Percentiles rank a stretch among this genome's conserved stretches.
Conservation (phyloP, 176 grass and related monocot genomes). For the Guadua angustifolia region DNA sequence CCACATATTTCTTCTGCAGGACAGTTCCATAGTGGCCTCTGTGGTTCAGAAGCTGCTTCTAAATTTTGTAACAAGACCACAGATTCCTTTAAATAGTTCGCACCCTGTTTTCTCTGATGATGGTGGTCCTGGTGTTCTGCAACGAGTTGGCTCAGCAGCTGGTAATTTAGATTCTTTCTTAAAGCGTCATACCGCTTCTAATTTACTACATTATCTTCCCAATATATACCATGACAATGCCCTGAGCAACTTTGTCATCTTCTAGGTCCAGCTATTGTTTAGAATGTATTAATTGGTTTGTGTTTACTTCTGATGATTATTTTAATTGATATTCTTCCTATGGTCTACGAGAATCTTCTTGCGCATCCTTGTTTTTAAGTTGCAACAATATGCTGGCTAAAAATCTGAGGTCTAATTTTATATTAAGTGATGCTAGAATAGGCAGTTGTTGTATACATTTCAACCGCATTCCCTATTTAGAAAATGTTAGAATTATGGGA, state of each 20-base stretch:
- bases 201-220: slow-evolving; percentile 24
- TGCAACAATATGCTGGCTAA: slow-evolving; percentile 21
- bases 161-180: slow-evolving; percentile 59
- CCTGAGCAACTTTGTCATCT: slow-evolving; percentile 3
- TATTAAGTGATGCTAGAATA: background rate
- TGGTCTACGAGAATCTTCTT: background rate
- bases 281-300: slow-evolving; percentile 13
- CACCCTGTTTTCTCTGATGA: slow-evolving; percentile 78
- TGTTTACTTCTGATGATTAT: slow-evolving; percentile 13
- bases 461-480: slow-evolving; percentile 10
- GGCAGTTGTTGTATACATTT: slow-evolving; percentile 27
- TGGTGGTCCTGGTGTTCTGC: slow-evolving; percentile 77
- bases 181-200: slow-evolving; percentile 25
- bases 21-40: slow-evolving; percentile 63
- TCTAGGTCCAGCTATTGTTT: slow-evolving; percentile 17
- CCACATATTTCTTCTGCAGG: slow-evolving; percentile 61
- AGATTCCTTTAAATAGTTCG: slow-evolving; percentile 63
- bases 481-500: background rate
- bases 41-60: slow-evolving; percentile 75
- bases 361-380: background rate
- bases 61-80: slow-evolving; percentile 83
- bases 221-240: slow-evolving; percentile 15
- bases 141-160: slow-evolving; percentile 90
- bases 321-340: background rate
- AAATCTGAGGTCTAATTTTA: slow-evolving; percentile 7